These are phyloP conservation scores for Amylostereum chailletii DNA, from an alignment of 1,284 basidiomycete genomes.

Conservation along the genomic window DNA sequence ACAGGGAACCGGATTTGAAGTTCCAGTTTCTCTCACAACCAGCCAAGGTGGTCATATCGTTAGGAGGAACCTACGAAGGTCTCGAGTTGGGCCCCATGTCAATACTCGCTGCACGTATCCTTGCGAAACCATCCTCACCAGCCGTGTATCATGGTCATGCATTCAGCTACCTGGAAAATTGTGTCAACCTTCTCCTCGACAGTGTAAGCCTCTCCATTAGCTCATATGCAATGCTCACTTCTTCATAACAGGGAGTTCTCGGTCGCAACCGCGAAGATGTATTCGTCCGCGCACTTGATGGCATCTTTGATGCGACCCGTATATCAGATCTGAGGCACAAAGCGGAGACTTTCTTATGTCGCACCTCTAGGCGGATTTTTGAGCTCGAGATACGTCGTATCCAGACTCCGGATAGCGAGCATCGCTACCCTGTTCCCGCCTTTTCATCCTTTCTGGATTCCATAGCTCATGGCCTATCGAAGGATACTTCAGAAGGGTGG, in stretches of 20 bases:
- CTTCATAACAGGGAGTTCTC: constrained; percentile 47
- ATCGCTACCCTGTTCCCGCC: constrained; percentile 52
- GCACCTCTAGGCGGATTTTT: constrained; percentile 65
- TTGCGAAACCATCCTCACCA: constrained; percentile 50
- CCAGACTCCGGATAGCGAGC: constrained; percentile 41
- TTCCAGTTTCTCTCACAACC: constrained; percentile 66
- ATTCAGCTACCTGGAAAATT: constrained; percentile 73
- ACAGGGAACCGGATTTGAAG: constrained; percentile 72
- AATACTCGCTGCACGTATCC: constrained; percentile 60
- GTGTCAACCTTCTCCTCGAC: constrained; percentile 65
- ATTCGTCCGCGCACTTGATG: constrained; percentile 67
- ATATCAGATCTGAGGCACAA: constrained; percentile 61
- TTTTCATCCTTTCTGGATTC: constrained; percentile 73
- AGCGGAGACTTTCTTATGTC: constrained; percentile 61
- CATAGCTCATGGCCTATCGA: constrained; percentile 61
- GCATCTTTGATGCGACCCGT: constrained; percentile 73
- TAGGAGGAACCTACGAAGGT: constrained; percentile 61
- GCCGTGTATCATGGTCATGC: constrained; percentile 60
- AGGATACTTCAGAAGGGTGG: constrained; percentile 53
- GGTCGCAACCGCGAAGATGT: constrained; percentile 71
- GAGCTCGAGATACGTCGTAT: constrained; percentile 52
- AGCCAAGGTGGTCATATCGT: constrained; percentile 65
- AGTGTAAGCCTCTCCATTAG: constrained; percentile 44
- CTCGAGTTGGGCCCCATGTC: constrained; percentile 71
- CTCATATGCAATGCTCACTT: background rate